Evolutionary conservation across 1,284 basidiomycete genomes (phyloP), one percentile per base, ranked within the genome.

Genomic region (Irpex sp.): DNA sequence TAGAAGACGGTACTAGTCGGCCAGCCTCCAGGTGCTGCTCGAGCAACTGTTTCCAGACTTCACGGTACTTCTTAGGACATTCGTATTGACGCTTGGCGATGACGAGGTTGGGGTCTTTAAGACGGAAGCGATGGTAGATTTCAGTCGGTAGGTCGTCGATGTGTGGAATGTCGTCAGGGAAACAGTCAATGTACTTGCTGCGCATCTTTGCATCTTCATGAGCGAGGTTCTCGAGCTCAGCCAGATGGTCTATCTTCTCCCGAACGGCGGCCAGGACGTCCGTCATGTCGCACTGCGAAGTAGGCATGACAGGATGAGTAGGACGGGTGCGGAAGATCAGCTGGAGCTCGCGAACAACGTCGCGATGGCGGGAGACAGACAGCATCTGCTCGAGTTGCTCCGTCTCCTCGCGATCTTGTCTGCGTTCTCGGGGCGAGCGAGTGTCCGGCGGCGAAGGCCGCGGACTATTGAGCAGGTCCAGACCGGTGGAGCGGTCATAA

Each of bases 1-100:
- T 74, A 1, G 62, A 63, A 1, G 75, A 76, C 9, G 54, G 54
- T 1, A 55, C 55, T 74, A 64, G 7, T 72, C 69, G 47, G 1
- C 69, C 66, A 0, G 66, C 68, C 4, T 43, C 64, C n/a, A 69
- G 63, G 50, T 70, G 68, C 33, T 65, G 19, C 1, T 68, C 33
- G 4, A 69, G 58, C 0, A 69, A 63, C 0, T 7, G 11, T 26
- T 65, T 61, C 67, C 68, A 70, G 0, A 46, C 62, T 39, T 69
- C 66, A 4, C 26, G 46, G 31, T 63, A 74, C 46, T 67, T 73
- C 61, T 61, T 65, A 0, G 66, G 64, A 37, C 68, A 67, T 21
- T 61, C 50, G 55, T 72, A 72, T 15, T 65, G 60, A 5, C 61
- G 64, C 0, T 58, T 51, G 3, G 58, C 19, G 36, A 72, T 70